Conservation (phyloP, 1,284 basidiomycete genomes). For the Porphyrellus sp. region DNA sequence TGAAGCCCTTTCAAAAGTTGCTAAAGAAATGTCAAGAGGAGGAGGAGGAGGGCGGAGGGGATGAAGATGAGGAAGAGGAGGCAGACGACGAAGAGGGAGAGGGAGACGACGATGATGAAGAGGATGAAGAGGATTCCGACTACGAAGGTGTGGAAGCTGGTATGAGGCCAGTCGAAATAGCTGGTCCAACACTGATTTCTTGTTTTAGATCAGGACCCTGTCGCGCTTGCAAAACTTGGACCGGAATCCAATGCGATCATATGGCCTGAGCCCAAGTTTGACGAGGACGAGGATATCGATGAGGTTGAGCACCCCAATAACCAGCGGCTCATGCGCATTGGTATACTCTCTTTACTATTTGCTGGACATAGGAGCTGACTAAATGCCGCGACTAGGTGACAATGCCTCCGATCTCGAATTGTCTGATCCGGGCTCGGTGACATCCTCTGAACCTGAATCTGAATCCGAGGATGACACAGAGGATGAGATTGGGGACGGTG, state of each 20-base stretch:
- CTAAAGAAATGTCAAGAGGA: slow-evolving; percentile 45
- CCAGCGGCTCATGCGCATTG: slow-evolving; percentile 67
- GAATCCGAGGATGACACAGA: slow-evolving; percentile 32
- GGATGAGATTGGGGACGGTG: slow-evolving; percentile 31
- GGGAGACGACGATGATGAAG: slow-evolving; percentile 38
- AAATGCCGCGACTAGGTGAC: slow-evolving; percentile 47
- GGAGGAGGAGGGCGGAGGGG: slow-evolving; percentile 33
- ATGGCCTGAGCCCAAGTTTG: slow-evolving; percentile 56
- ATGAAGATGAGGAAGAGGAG: slow-evolving; percentile 32
- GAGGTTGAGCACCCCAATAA: slow-evolving; percentile 60
- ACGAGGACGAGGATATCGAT: slow-evolving; percentile 61
- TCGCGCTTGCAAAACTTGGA: slow-evolving; percentile 48
- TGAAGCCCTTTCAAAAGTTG: slow-evolving; percentile 73
- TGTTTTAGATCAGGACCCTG: slow-evolving; percentile 43
- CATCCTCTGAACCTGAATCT: slow-evolving; percentile 37
- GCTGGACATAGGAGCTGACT: slow-evolving; percentile 2
- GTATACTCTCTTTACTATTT: slow-evolving; percentile 34
- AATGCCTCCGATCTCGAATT: slow-evolving; percentile 54
- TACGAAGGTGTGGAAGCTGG: slow-evolving; percentile 62
- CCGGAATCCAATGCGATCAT: slow-evolving; percentile 64
- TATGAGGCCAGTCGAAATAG: slow-evolving; percentile 33
- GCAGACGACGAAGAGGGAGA: slow-evolving; percentile 22
- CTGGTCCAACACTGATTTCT: background rate
- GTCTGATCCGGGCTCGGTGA: slow-evolving; percentile 56
- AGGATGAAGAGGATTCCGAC: slow-evolving; percentile 48